A percentile compares a stretch with the other conserved stretches of the same genome.
phyloP scores from a whole-genome alignment of 2,329 filamentous ascomycete species.

The Bisporella sp. region DNA sequence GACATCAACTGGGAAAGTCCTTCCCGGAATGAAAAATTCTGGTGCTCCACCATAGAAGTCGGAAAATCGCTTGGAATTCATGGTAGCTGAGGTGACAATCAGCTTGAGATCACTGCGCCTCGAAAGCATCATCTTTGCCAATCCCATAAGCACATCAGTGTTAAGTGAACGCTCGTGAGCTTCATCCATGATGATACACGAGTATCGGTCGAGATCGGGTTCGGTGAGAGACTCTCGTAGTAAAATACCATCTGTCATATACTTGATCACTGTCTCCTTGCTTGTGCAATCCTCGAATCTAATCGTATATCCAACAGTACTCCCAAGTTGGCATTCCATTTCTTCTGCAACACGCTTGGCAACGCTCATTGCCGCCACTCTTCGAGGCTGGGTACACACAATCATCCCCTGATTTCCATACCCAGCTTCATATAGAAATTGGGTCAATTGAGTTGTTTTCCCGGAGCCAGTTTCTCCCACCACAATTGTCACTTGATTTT shows the following conservation, averaged over 20 bases:
- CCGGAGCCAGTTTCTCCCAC: slow-evolving; percentile 96
- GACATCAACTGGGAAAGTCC: slow-evolving; percentile 95
- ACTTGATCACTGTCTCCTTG: slow-evolving; percentile 93
- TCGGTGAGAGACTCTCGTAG: slow-evolving; percentile 90
- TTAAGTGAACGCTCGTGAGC: slow-evolving; percentile 95
- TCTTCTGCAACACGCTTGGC: slow-evolving; percentile 97
- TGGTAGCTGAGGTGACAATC: slow-evolving; percentile 96
- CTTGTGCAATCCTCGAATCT: slow-evolving; percentile 98
- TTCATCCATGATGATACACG: slow-evolving; percentile 99
- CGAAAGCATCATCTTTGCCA: slow-evolving; percentile 95
- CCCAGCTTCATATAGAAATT: slow-evolving; percentile 93
- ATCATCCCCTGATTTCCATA: slow-evolving; percentile 86
- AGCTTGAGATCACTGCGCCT: slow-evolving; percentile 86
- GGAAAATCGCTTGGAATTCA: slow-evolving; percentile 95
- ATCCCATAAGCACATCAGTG: slow-evolving; percentile 92
- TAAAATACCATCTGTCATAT: slow-evolving; percentile 97
- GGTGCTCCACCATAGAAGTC: slow-evolving; percentile 94
- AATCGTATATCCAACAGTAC: slow-evolving; percentile 90
- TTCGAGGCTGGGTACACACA: slow-evolving; percentile 89
- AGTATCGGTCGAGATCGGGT: slow-evolving; percentile 89
- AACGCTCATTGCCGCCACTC: slow-evolving; percentile 98
- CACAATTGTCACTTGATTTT: slow-evolving; percentile 96
- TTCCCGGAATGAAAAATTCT: slow-evolving; percentile 91
- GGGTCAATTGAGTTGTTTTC: slow-evolving; percentile 95
- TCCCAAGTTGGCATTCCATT: slow-evolving; percentile 89